Percentiles rank a stretch among this genome's conserved stretches.
These are phyloP conservation scores for Lentinula detonsa DNA, from an alignment of 768 basidiomycete species.

Conservation along the genomic window DNA sequence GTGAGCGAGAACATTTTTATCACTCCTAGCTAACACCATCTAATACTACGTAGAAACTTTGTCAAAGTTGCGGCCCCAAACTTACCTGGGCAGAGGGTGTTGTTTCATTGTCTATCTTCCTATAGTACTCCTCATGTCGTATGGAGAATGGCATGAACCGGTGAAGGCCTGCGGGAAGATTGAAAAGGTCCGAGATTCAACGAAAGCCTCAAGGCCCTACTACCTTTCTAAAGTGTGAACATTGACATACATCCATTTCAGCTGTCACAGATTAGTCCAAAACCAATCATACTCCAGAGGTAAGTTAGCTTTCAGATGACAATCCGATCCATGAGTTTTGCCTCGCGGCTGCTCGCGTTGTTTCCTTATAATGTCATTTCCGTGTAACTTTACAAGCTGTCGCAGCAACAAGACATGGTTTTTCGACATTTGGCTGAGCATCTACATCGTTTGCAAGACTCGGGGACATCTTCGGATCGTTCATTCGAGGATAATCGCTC, in stretches of 20 bases:
- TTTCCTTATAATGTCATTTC: not conserved
- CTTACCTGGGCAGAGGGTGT: too few species aligned
- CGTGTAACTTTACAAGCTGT: not conserved
- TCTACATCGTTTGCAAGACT: not conserved
- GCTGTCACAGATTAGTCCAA: not conserved
- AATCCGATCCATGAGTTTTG: not conserved
- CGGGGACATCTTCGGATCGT: not conserved
- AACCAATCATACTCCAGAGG: not conserved
- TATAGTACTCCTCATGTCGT: too few species aligned
- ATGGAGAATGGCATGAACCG: too few species aligned
- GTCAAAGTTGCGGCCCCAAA: too few species aligned
- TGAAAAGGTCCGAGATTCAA: too few species aligned
- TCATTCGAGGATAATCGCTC: too few species aligned
- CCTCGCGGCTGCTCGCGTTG: not conserved
- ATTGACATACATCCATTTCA: not conserved
- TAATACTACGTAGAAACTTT: too few species aligned
- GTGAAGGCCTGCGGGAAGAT: too few species aligned
- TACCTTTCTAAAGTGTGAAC: too few species aligned
- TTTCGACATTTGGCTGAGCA: not conserved
- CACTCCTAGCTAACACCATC: too few species aligned
- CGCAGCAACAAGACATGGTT: not conserved
- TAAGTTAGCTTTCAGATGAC: not conserved
- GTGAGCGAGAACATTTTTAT: too few species aligned
- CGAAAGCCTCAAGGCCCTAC: not conserved
- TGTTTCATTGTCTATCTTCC: too few species aligned